Evolutionary conservation across 805 yeast genomes (phyloP), one percentile per base, ranked within the genome.

Genomic region (Yarrowia deformans): DNA sequence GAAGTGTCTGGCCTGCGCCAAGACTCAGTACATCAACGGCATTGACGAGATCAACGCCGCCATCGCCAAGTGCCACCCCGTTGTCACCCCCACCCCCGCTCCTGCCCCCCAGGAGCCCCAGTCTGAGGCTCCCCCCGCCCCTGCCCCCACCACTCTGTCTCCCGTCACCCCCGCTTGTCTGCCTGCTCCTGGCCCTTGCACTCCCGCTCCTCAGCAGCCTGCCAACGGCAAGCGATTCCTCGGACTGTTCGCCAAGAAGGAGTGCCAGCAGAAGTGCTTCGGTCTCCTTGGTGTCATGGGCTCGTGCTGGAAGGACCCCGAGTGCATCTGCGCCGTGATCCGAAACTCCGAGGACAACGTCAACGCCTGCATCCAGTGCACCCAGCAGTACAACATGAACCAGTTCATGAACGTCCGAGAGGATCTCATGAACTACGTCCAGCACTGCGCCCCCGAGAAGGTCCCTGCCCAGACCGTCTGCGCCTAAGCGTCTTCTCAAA

Each of bases 31-130:
- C 63, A 56, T 56, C 48, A 40, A 56, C 48, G 63, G 63, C 10
- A 56, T 56, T 56, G 63, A 56, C 63, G 63, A 56, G 63, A 56
- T 56, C 63, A 56, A 56, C 63, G 63, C 63, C 37, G 63, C 63
- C 63, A 56, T 56, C 48, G 63, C 63, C 63, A 56, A 56, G 63
- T 56, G 63, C 48, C 63, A 56, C 63, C 63, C 63, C 48, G 63
- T 56, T 40, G 63, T 56, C 13, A 40, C 63, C 13, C 63, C 63
- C 18, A 1, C 63, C 12, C 60, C 60, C 8, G 13, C 60, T 9
- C 60, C 43, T 16, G 39, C 55, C 10, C 55, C 39, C 14, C 63
- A 48, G 12, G 48, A 37, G 29, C 63, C 63, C 48, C 48, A 54
- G 60, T 14, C 63, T 19, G 3, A n/a, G 9, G 48, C 18, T 8